Conservation (phyloP, 1,284 basidiomycete genomes). For the Leccinum griseonigrum region DNA sequence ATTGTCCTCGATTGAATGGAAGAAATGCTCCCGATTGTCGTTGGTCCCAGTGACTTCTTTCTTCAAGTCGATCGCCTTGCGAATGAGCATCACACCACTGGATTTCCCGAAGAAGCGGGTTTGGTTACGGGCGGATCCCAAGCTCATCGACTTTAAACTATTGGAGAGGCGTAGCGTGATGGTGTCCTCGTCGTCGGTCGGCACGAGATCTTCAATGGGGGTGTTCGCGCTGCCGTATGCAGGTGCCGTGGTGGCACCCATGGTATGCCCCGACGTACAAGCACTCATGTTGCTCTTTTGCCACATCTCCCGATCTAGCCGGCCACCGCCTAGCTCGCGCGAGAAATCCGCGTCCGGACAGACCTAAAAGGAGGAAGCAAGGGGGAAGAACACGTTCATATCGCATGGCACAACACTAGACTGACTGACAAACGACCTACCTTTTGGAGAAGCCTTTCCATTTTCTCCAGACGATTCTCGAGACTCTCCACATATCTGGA, state of each 20-base stretch:
- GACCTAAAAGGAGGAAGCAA: conserved; percentile 34
- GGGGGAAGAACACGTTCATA: background rate
- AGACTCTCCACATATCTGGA: conserved; percentile 68
- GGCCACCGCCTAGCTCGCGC: conserved; percentile 41
- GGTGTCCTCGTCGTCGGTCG: conserved; percentile 37
- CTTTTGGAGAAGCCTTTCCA: conserved; percentile 65
- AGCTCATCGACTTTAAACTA: conserved; percentile 17
- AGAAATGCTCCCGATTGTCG: background rate
- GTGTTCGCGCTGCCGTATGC: conserved; percentile 1
- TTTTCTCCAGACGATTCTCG: conserved; percentile 67
- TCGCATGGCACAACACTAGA: background rate
- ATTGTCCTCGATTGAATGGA: conserved; percentile 27
- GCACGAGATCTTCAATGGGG: conserved; percentile 25
- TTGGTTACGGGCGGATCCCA: conserved; percentile 30
- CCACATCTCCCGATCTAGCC: conserved; percentile 34
- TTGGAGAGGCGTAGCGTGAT: conserved; percentile 25
- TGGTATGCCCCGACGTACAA: conserved; percentile 11
- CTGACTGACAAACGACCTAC: conserved; percentile 32
- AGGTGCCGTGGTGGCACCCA: conserved; percentile 5
- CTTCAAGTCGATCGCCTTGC: conserved; percentile 64
- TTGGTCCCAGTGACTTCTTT: conserved; percentile 48
- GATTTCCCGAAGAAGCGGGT: conserved; percentile 71
- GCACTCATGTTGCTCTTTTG: conserved; percentile 32
- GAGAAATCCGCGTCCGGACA: conserved; percentile 51
- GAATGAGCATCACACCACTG: conserved; percentile 64